These are phyloP conservation scores for Ogataea hybrid DNA, from an alignment of 1,139 yeast genomes.

Conservation along the genomic window DNA sequence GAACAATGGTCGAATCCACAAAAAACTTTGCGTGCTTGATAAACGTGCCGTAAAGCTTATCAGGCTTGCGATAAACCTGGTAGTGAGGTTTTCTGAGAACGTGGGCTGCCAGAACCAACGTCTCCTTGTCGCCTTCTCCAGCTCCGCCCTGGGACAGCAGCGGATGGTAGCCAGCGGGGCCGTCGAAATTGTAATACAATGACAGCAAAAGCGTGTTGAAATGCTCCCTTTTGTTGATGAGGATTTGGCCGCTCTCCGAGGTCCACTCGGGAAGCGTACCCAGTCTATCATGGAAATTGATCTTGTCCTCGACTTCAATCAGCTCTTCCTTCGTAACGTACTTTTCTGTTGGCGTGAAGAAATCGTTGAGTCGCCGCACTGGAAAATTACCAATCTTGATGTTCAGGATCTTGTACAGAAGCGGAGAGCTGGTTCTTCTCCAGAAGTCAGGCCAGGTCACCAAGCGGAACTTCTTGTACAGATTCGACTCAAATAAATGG, in stretches of 20 bases:
- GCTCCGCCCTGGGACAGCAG: constrained; percentile 57
- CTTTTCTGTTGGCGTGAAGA: constrained; percentile 24
- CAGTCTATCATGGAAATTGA: constrained; percentile 46
- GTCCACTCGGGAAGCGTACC: constrained; percentile 61
- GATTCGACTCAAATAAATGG: constrained; percentile 40
- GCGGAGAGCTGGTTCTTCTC: constrained; percentile 59
- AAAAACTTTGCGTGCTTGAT: constrained; percentile 28
- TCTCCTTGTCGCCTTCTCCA: constrained; percentile 65
- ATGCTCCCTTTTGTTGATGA: constrained; percentile 51
- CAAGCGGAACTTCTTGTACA: constrained; percentile 31
- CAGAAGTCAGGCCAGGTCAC: constrained; percentile 68
- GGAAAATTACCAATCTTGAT: constrained; percentile 36
- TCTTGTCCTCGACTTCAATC: constrained; percentile 20
- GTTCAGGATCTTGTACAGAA: constrained; percentile 51
- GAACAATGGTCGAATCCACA: constrained; percentile 50
- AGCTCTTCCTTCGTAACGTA: constrained; percentile 14
- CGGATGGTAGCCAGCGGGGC: constrained; percentile 53
- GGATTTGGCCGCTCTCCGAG: constrained; percentile 58
- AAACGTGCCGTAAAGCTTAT: constrained; percentile 26
- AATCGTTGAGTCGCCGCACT: constrained; percentile 29
- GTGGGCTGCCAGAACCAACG: constrained; percentile 60
- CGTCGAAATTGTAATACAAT: constrained; percentile 54
- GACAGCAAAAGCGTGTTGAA: constrained; percentile 49
- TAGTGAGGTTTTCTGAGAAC: constrained; percentile 48
- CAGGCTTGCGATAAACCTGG: constrained; percentile 44